Evolutionary conservation across 108 stramenopile genomes (phyloP), one percentile per base, ranked within the genome.

Genomic region (Cylindrotheca fusiformis): DNA sequence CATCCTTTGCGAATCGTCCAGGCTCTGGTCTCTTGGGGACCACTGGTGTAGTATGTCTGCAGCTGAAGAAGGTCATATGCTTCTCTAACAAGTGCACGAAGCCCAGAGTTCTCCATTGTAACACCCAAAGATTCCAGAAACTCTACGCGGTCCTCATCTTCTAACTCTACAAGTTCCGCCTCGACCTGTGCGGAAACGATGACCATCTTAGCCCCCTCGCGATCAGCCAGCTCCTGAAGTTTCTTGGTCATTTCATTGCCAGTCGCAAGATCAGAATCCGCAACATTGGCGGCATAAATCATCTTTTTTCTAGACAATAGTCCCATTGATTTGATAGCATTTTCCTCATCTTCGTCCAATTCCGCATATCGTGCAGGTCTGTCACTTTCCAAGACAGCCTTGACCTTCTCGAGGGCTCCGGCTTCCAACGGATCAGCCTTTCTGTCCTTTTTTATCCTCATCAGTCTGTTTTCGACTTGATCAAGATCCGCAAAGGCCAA

Each of bases 241-340:
- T 55, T 72, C 4, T 89, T 70, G 5, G 94, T 94, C 74, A 96
- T 79, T 28, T 81, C 96, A 66, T 98, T 98, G 23, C 97, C 96
- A 3, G 47, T 65, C 2, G 96, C 96, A 31, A 98, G 78, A 67
- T 97, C 97, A n/a, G 63, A 55, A 71, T 99, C 99, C 23, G 95
- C 97, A 25, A 99, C 98, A 76, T 98, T 99, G 23, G 95, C 94
- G 8, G 98, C 96, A 71, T 97, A 98, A 50, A 99, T 97, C 78
- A 95, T 95, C 50, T 82, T 87, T 79, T 97, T 99, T 17, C 75
- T 46, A 1, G 97, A 94, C 41, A 99, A 70, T 56, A 99, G 80
- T 19, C 94, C 93, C 8, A 97, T 63, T 20, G 79, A 65, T 67
- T 81, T 88, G 61, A 96, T 89, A 4, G 87, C 68, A 10, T 47